A percentile compares a stretch with the other conserved stretches of the same genome.
These are phyloP conservation scores for Pseudocercospora fijiensis DNA, from an alignment of 2,329 filamentous ascomycete species.

Conservation along the genomic window DNA sequence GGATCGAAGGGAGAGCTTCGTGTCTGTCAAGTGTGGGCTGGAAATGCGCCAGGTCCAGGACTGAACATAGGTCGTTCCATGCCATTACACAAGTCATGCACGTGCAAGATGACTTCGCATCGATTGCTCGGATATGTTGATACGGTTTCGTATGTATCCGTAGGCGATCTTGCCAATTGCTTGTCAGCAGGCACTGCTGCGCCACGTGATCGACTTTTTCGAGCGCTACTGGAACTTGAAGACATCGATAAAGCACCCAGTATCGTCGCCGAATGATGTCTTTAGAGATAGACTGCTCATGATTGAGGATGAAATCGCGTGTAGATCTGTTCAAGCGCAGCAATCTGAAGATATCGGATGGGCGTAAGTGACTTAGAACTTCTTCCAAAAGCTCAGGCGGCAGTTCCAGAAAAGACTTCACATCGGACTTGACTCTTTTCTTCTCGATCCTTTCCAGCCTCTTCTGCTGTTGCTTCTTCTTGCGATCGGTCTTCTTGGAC, in stretches of 20 bases:
- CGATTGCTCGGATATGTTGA: slow-evolving; percentile 52
- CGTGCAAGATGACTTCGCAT: slow-evolving; percentile 54
- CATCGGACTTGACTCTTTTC: slow-evolving; percentile 35
- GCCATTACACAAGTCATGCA: slow-evolving; percentile 57
- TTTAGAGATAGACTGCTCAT: slow-evolving; percentile 48
- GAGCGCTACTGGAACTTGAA: slow-evolving; percentile 52
- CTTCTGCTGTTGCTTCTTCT: slow-evolving; percentile 47
- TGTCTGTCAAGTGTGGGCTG: slow-evolving; percentile 53
- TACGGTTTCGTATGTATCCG: slow-evolving; percentile 53
- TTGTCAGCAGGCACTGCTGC: slow-evolving; percentile 42
- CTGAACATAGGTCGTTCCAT: slow-evolving; percentile 57
- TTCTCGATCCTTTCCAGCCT: slow-evolving; percentile 35
- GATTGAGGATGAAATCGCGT: slow-evolving; percentile 45
- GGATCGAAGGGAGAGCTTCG: slow-evolving; percentile 54
- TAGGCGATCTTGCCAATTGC: slow-evolving; percentile 46
- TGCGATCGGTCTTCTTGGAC: slow-evolving; percentile 56
- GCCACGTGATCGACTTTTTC: slow-evolving; percentile 32
- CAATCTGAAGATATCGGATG: slow-evolving; percentile 54
- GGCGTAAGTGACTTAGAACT: slow-evolving; percentile 49
- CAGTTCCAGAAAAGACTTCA: slow-evolving; percentile 47
- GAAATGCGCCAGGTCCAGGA: slow-evolving; percentile 59
- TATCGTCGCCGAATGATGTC: slow-evolving; percentile 52
- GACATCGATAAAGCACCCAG: slow-evolving; percentile 51
- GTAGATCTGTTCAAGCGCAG: slow-evolving; percentile 46
- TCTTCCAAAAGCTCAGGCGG: slow-evolving; percentile 55